Evolutionary conservation across 1,284 basidiomycete genomes (phyloP), one percentile per base, ranked within the genome.

Genomic region (Ceratobasidium sp.): DNA sequence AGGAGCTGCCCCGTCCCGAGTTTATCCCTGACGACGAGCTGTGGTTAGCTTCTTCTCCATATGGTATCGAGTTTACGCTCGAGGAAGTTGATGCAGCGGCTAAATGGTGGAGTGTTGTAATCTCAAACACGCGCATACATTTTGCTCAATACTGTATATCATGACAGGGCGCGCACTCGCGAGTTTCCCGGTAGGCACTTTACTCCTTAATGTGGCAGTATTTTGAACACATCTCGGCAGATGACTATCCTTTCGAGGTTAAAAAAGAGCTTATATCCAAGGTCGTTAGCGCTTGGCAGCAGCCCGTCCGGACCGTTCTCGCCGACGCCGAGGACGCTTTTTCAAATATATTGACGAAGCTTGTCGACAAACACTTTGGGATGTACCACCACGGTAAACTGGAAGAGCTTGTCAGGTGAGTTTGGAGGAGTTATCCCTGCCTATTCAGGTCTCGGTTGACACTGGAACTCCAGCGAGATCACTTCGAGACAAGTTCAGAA

Each of bases 211-310:
- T 50, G 48, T 54, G 38, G 12, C 16, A 20, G 27, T 38, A 3
- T 38, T 14, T n/a, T 23, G 16, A 23, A 44, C 18, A 8, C 30
- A 16, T 16, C 20, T 23, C 14, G 20, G 3, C 12, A 68, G 90
- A 88, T 18, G 88, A 89, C 78, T 89, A 88, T 78, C 92, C 92
- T 0, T 93, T 91, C 79, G 85, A 88, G 0, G 90, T 92, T 0
- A 89, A 89, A 38, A 81, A 86, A 5, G 78, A 82, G 0, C 89
- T 88, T 64, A 91, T 94, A 62, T 78, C 82, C 1, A 78, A 82
- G 0, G 83, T 89, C 27, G 87, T 88, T 12, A 71, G 83, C 20
- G 79, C 85, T 62, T 94, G 93, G 93, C 79, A 80, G 1, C 71
- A 30, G 0, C 90, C 92, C 0, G 86, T 89, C 0, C 81, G 85